phyloP scores from a whole-genome alignment of 257 asterid genomes.

The Penstemon barbatus region DNA sequence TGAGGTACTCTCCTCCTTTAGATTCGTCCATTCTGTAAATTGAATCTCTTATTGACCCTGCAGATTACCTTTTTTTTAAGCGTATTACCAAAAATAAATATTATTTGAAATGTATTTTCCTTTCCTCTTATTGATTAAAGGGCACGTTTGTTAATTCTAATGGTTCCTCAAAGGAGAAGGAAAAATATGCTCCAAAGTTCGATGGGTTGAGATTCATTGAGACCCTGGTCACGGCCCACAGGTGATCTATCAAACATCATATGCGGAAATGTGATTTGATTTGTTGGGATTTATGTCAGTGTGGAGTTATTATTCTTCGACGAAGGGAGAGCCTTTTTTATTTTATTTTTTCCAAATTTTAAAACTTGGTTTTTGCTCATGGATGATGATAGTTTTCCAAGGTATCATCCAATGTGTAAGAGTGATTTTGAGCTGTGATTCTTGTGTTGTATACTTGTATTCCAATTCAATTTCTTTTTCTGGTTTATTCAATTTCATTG shows the following conservation, averaged over 20 bases:
- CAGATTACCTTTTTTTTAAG: background rate
- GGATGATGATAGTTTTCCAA: constrained; percentile 24
- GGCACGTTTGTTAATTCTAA: constrained; percentile 23
- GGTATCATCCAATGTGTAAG: background rate
- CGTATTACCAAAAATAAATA: background rate
- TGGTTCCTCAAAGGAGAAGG: constrained; percentile 21
- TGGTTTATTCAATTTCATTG: background rate
- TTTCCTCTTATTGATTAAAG: constrained; percentile 23
- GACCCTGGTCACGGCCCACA: constrained; percentile 59
- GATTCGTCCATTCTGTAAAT: background rate
- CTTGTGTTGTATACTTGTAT: background rate
- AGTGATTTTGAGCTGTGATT: background rate
- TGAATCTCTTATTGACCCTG: background rate
- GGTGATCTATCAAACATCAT: constrained; percentile 32
- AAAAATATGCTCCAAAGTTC: constrained; percentile 47
- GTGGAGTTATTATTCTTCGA: no score
- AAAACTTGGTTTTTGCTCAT: background rate
- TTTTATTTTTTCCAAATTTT: background rate
- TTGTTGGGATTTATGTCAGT: background rate
- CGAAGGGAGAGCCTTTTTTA: background rate
- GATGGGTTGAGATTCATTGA: constrained; percentile 68
- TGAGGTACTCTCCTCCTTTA: constrained; percentile 17
- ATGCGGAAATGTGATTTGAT: background rate
- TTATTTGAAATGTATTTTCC: background rate
- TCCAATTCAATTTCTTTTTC: background rate